Percentiles rank a stretch among this genome's conserved stretches.
Evolutionary conservation across 768 basidiomycete genomes (phyloP).

Genomic region (Amanita inopinata): DNA sequence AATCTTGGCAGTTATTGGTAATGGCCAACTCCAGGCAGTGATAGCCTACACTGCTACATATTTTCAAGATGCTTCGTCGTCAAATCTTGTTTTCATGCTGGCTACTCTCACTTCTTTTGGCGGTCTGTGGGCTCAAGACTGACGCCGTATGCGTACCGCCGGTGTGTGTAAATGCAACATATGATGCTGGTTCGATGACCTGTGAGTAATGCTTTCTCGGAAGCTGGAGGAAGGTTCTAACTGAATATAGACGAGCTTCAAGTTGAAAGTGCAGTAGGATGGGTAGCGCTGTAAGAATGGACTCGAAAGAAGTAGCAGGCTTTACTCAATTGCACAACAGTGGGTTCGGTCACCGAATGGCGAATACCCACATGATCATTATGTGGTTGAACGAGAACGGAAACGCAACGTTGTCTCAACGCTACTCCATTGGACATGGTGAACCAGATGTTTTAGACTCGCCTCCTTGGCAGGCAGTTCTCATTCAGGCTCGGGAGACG

Average conservation of each 20-base stretch:
- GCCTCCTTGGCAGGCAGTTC: conserved; percentile 37
- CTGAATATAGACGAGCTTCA: conserved; percentile 34
- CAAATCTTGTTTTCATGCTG: background rate
- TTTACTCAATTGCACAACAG: conserved; percentile 18
- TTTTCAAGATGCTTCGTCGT: conserved; percentile 13
- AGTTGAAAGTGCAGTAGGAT: conserved; percentile 31
- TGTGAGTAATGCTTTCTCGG: conserved; percentile 26
- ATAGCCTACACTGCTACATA: no score
- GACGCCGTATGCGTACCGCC: conserved; percentile 33
- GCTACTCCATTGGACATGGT: conserved; percentile 34
- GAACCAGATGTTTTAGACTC: conserved; percentile 34
- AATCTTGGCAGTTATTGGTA: no score
- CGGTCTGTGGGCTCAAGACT: conserved; percentile 25
- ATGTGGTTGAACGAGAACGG: conserved; percentile 41
- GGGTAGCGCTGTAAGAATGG: conserved; percentile 40
- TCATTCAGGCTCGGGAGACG: conserved; percentile 25
- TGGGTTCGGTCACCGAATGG: conserved; percentile 43
- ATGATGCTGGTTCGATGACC: conserved; percentile 30
- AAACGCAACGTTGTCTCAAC: conserved; percentile 47
- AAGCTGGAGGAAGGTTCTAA: background rate
- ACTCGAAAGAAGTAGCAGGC: background rate
- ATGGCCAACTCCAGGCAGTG: no score
- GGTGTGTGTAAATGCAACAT: conserved; percentile 40
- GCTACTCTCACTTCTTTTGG: conserved; percentile 10
- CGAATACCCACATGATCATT: conserved; percentile 48